A percentile compares a stretch with the other conserved stretches of the same genome.
phyloP scores from a whole-genome alignment of 441 rosid species.

The Euphorbia schlechtendalii region DNA sequence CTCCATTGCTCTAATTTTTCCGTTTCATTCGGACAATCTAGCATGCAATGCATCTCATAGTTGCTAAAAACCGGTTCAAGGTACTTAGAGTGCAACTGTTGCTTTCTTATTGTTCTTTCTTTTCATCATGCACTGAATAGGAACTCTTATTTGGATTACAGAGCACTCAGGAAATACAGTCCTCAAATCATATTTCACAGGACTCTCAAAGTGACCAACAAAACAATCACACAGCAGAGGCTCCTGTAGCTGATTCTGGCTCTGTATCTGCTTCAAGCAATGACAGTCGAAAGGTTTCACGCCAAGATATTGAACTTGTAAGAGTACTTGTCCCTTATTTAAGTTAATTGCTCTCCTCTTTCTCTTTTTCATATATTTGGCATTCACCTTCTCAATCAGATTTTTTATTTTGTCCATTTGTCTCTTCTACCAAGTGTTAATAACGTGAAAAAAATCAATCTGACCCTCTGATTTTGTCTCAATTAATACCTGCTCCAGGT shows the following conservation, averaged over 20 bases:
- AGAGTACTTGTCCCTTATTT: slow-evolving; percentile 19
- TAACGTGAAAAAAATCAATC: neutral
- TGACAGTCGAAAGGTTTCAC: slow-evolving; percentile 84
- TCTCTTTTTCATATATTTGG: neutral
- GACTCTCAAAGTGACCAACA: slow-evolving; percentile 82
- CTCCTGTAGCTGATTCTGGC: slow-evolving; percentile 70
- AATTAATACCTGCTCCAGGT: slow-evolving; percentile 45
- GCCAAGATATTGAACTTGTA: slow-evolving; percentile 95
- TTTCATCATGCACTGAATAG: neutral
- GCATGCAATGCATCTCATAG: neutral
- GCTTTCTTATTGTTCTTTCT: neutral
- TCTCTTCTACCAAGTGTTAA: neutral
- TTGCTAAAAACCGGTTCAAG: neutral
- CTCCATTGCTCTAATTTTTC: neutral
- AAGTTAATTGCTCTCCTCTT: slow-evolving; percentile 5
- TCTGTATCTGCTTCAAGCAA: slow-evolving; percentile 88
- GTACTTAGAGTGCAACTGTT: neutral
- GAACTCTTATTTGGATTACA: slow-evolving; percentile 27
- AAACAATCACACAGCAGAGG: slow-evolving; percentile 58
- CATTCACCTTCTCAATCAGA: neutral
- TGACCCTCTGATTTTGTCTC: neutral
- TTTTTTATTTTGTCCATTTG: too few relatives aligned
- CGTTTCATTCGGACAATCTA: neutral
- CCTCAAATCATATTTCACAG: slow-evolving; percentile 61
- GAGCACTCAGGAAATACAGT: slow-evolving; percentile 67